Conservation (phyloP, 1,284 basidiomycete species). For the Microbotryum intermedium region DNA sequence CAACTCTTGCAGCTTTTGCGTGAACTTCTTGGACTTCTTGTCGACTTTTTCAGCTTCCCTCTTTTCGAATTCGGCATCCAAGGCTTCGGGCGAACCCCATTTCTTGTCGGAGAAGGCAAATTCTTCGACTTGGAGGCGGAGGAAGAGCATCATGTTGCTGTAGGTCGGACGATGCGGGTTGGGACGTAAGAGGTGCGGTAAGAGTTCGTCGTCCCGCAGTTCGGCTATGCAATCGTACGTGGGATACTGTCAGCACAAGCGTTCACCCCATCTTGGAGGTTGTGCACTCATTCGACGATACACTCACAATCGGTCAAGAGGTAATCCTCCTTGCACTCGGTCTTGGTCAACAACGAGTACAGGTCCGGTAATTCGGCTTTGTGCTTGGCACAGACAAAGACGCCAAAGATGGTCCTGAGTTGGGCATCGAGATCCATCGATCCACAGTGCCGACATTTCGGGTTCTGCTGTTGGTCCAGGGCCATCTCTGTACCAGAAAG, state of each 20-base stretch:
- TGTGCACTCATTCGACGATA: constrained; percentile 38
- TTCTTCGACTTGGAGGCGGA: constrained; percentile 86
- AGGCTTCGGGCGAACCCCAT: constrained; percentile 86
- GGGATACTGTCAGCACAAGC: background rate
- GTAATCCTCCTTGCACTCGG: constrained; percentile 81
- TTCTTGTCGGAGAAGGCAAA: constrained; percentile 81
- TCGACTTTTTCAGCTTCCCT: constrained; percentile 75
- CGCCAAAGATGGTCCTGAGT: constrained; percentile 69
- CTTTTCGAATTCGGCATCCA: constrained; percentile 80
- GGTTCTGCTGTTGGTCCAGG: constrained; percentile 55
- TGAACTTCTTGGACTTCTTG: constrained; percentile 88
- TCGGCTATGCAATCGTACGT: too few species aligned
- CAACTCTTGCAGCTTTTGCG: constrained; percentile 70
- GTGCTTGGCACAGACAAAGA: constrained; percentile 79
- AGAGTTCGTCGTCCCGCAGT: constrained; percentile 77
- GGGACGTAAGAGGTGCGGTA: constrained; percentile 89
- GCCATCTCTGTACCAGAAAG: constrained; percentile 16
- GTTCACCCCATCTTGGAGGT: background rate
- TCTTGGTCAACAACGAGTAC: constrained; percentile 94
- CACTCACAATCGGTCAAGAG: constrained; percentile 49
- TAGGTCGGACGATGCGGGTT: constrained; percentile 97
- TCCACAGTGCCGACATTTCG: constrained; percentile 71
- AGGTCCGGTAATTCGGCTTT: constrained; percentile 80
- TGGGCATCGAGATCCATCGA: constrained; percentile 76
- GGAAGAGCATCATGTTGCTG: constrained; percentile 98